A percentile compares a stretch with the other conserved stretches of the same genome.
Evolutionary conservation across 352 stramenopile species (phyloP).

Genomic region (Phytophthora nicotianae): DNA sequence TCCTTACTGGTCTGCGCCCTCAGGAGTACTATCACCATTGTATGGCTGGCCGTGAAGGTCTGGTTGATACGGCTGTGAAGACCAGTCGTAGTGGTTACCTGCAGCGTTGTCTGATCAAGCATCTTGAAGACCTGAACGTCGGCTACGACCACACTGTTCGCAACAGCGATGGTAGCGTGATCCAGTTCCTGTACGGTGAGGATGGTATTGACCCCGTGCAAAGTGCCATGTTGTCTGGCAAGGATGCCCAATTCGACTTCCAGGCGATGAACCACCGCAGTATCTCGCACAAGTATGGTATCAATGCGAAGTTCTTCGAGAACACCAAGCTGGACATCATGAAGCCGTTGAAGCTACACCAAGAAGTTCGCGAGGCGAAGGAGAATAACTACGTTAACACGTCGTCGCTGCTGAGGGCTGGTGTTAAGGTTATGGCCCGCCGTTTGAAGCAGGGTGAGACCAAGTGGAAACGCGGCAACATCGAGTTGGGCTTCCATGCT

Average conservation of each 20-base stretch:
- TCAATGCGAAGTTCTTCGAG: slow-evolving; percentile 89
- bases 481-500: slow-evolving; percentile 73
- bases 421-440: slow-evolving; percentile 68
- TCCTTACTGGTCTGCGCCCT: slow-evolving; percentile 96
- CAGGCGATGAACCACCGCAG: slow-evolving; percentile 96
- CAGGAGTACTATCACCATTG: slow-evolving; percentile 99
- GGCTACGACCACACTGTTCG: slow-evolving; percentile 99
- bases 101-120: slow-evolving; percentile 99
- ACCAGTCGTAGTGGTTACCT: slow-evolving; percentile 99
- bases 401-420: slow-evolving; percentile 50
- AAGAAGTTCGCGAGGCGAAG: slow-evolving; percentile 64
- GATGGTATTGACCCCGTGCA: slow-evolving; percentile 98
- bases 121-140: slow-evolving; percentile 97
- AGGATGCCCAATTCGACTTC: slow-evolving; percentile 93
- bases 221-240: slow-evolving; percentile 94
- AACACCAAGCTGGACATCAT: slow-evolving; percentile 91
- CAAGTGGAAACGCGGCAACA: slow-evolving; percentile 89
- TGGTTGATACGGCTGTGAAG: slow-evolving; percentile 99
- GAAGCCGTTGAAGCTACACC: slow-evolving; percentile 81
- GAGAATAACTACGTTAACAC: slow-evolving; percentile 44
- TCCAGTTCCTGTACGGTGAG: slow-evolving; percentile 99
- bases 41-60: slow-evolving; percentile 99
- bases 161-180: slow-evolving; percentile 96
- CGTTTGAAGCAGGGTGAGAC: slow-evolving; percentile 76
- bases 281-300: slow-evolving; percentile 94